These are phyloP conservation scores for Obba rivulosa DNA, from an alignment of 768 basidiomycete species.

Conservation along the genomic window DNA sequence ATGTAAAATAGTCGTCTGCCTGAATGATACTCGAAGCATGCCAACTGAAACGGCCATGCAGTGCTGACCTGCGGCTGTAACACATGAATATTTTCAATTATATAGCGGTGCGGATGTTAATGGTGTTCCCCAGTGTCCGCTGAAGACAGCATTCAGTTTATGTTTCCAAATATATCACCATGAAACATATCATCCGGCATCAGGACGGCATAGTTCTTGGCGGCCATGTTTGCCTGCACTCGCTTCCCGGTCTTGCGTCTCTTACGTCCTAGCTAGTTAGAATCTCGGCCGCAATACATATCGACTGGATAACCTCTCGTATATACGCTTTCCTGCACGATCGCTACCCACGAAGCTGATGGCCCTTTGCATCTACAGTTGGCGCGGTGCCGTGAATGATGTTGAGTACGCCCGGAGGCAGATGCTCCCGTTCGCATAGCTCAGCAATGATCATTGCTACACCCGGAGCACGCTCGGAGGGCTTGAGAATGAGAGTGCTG, in stretches of 20 bases:
- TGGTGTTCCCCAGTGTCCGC: slow-evolving; percentile 52
- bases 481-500: slow-evolving; percentile 89
- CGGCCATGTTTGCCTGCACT: slow-evolving; percentile 87
- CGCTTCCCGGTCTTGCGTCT: slow-evolving; percentile 84
- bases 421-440: slow-evolving; percentile 76
- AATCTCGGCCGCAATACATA: background rate
- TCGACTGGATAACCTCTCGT: slow-evolving; percentile 51
- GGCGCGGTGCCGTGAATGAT: slow-evolving; percentile 86
- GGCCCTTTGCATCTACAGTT: slow-evolving; percentile 87
- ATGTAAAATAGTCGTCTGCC: background rate
- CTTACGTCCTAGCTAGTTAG: slow-evolving; percentile 34
- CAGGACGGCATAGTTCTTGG: slow-evolving; percentile 89
- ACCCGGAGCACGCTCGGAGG: slow-evolving; percentile 92
- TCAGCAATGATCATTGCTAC: slow-evolving; percentile 98
- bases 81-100: slow-evolving; percentile 10
- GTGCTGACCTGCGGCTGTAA: slow-evolving; percentile 82
- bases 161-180: background rate
- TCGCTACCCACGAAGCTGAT: slow-evolving; percentile 96
- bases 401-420: slow-evolving; percentile 82
- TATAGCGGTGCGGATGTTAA: too few species aligned
- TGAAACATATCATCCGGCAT: slow-evolving; percentile 78
- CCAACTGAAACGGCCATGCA: slow-evolving; percentile 95
- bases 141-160: slow-evolving; percentile 25
- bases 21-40: slow-evolving; percentile 25
- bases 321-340: slow-evolving; percentile 87